phyloP scores from a whole-genome alignment of 2,329 filamentous ascomycete species.

The Aspergillus glaucus region DNA sequence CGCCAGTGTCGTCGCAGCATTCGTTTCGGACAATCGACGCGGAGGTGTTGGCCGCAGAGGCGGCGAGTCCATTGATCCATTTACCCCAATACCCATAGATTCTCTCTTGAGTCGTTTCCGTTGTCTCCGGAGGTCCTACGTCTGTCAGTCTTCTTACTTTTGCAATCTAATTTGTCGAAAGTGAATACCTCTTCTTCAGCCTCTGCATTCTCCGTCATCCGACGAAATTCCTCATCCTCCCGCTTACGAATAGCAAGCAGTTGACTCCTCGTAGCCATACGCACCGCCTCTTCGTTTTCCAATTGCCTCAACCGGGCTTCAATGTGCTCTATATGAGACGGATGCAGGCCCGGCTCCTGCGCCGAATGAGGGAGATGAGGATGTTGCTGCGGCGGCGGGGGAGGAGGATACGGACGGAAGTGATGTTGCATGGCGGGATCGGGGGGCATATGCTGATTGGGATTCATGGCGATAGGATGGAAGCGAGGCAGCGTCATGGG shows the following conservation, averaged over 20 bases:
- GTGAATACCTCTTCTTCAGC: conserved; percentile 35
- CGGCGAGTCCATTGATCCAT: conserved; percentile 29
- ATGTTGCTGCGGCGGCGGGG: conserved; percentile 23
- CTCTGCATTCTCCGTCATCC: conserved; percentile 34
- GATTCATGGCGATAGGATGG: conserved; percentile 37
- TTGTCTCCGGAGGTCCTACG: conserved; percentile 33
- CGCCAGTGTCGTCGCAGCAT: conserved; percentile 35
- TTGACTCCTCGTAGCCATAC: conserved; percentile 32
- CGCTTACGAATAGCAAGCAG: conserved; percentile 33
- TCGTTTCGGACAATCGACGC: conserved; percentile 36
- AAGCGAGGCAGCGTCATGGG: conserved; percentile 30
- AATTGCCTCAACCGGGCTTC: conserved; percentile 33
- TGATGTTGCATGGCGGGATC: conserved; percentile 28
- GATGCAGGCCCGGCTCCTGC: conserved; percentile 5
- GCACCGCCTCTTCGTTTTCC: conserved; percentile 35
- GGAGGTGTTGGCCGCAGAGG: conserved; percentile 32
- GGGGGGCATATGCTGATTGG: conserved; percentile 27
- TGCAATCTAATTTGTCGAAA: neutral
- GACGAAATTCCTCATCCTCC: conserved; percentile 36
- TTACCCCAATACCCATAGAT: conserved; percentile 34
- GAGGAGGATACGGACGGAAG: conserved; percentile 26
- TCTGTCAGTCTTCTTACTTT: neutral
- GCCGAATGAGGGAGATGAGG: conserved; percentile 17
- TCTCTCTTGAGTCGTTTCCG: conserved; percentile 35
- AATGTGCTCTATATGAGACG: conserved; percentile 30